Percentiles rank a stretch among this genome's conserved stretches.
These are phyloP conservation scores for Telfairia occidentalis DNA, from an alignment of 331 rosid species.

Conservation along the genomic window DNA sequence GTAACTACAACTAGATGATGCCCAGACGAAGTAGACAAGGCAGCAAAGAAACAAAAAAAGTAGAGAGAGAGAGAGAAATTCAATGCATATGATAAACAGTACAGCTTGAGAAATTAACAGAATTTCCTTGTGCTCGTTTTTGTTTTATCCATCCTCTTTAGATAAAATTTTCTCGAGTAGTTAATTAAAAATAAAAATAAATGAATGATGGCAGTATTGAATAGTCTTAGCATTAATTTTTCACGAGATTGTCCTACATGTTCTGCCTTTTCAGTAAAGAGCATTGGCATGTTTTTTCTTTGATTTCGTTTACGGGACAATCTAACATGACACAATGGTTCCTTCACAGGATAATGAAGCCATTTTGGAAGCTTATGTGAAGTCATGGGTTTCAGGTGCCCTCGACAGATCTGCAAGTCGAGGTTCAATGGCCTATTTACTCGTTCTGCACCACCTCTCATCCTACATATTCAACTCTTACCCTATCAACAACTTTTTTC, in stretches of 20 bases:
- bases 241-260: not conserved
- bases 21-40: not conserved
- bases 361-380: constrained; percentile 64
- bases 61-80: not conserved
- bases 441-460: constrained; percentile 76
- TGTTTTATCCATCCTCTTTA: not conserved
- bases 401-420: constrained; percentile 76
- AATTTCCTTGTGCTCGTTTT: not conserved
- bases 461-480: constrained; percentile 42
- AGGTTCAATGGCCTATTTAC: constrained; percentile 44
- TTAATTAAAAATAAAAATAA: not conserved
- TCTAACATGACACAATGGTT: not conserved
- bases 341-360: constrained; percentile 57
- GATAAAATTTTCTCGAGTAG: not conserved
- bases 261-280: not conserved
- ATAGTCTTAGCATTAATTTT: not conserved
- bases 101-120: not conserved
- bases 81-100: not conserved
- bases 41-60: too few species aligned
- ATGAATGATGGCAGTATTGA: not conserved
- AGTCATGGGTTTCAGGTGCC: constrained; percentile 81
- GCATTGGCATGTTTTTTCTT: not conserved
- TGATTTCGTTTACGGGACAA: not conserved
- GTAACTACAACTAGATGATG: not conserved
- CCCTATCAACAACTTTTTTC: constrained; percentile 29